Conservation (phyloP, 108 stramenopile species). For the Cyclostephanos invisitatus region DNA sequence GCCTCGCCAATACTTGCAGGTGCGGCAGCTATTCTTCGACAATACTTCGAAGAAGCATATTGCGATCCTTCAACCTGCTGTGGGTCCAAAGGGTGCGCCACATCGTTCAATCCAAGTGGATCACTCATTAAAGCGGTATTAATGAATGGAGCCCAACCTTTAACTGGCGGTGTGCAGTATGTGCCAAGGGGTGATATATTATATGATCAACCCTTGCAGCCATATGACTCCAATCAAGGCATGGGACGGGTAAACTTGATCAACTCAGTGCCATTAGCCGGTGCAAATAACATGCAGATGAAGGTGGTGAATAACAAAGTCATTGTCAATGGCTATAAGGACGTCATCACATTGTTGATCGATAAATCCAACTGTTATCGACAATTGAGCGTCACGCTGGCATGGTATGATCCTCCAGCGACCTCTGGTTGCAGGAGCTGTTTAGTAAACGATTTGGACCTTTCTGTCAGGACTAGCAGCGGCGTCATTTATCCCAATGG, state of each 20-base stretch:
- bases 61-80: slow-evolving; percentile 45
- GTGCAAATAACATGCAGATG: slow-evolving; percentile 36
- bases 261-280: slow-evolving; percentile 30
- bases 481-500: slow-evolving; percentile 48
- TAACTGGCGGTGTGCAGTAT: slow-evolving; percentile 45
- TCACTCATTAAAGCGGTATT: slow-evolving; percentile 77
- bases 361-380: slow-evolving; percentile 26
- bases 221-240: slow-evolving; percentile 59
- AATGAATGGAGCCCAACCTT: slow-evolving; percentile 62
- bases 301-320: slow-evolving; percentile 33
- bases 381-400: slow-evolving; percentile 57
- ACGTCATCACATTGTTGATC: slow-evolving; percentile 24
- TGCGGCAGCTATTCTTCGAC: slow-evolving; percentile 72
- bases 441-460: slow-evolving; percentile 74
- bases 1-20: slow-evolving; percentile 82
- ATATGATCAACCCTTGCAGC: slow-evolving; percentile 13
- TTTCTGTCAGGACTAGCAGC: slow-evolving; percentile 28
- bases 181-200: slow-evolving; percentile 34
- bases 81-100: slow-evolving; percentile 54
- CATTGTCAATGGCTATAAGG: slow-evolving; percentile 21
- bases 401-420: slow-evolving; percentile 69
- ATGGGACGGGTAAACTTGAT: slow-evolving; percentile 53
- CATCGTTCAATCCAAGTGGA: slow-evolving; percentile 59
- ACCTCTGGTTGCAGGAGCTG: slow-evolving; percentile 51
- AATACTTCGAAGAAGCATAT: slow-evolving; percentile 73